A percentile compares a stretch with the other conserved stretches of the same genome.
Evolutionary conservation across 768 basidiomycete genomes (phyloP).

Genomic region (Boletus patriciae): DNA sequence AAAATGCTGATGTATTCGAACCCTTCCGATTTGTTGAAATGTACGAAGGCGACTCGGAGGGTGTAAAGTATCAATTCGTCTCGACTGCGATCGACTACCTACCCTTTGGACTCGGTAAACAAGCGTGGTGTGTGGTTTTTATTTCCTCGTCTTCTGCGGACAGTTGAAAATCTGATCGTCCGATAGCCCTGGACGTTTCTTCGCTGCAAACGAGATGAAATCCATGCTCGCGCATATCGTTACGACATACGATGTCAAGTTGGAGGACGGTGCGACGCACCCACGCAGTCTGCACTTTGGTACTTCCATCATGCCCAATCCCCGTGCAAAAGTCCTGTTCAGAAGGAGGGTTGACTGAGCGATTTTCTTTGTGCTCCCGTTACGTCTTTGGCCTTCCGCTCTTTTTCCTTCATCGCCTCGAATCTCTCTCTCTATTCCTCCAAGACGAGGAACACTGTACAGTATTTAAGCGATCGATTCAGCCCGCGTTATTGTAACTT

Average conservation of each 20-base stretch:
- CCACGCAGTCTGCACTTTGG: not conserved
- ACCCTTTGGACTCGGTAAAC: constrained; percentile 38
- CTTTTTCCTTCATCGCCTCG: too few relatives aligned
- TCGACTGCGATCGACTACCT: constrained; percentile 37
- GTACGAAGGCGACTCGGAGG: constrained; percentile 34
- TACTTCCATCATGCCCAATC: not conserved
- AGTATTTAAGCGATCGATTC: too few relatives aligned
- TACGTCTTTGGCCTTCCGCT: too few relatives aligned
- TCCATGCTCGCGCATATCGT: constrained; percentile 47
- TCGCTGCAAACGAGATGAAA: constrained; percentile 46
- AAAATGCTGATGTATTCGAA: constrained; percentile 40
- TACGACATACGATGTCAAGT: constrained; percentile 25
- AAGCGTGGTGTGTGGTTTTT: constrained; percentile 27
- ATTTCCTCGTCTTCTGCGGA: not conserved
- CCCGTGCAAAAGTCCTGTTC: constrained; percentile 10
- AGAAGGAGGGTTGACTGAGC: constrained; percentile 7
- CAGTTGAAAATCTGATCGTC: too few relatives aligned
- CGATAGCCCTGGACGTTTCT: constrained; percentile 38
- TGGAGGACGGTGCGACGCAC: not conserved
- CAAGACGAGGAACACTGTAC: too few relatives aligned
- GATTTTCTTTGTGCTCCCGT: too few relatives aligned
- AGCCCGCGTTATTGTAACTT: too few relatives aligned
- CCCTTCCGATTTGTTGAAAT: constrained; percentile 49
- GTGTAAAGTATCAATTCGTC: constrained; percentile 35
- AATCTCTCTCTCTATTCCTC: too few relatives aligned